Base-by-base conservation (phyloP, 768 basidiomycete species). In the Trametes elegans region DNA sequence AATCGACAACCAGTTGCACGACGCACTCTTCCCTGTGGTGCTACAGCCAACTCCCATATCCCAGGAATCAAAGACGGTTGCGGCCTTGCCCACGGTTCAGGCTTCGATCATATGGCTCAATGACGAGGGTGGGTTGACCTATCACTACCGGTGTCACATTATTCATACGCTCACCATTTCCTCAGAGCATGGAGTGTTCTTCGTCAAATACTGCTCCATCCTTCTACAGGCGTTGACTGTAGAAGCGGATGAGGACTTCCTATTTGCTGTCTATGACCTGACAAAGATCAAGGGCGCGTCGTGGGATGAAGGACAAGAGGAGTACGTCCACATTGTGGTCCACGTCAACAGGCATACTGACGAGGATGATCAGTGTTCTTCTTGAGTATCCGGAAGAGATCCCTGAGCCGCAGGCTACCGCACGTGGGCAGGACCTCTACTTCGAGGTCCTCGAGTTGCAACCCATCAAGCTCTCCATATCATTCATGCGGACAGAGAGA, bases 1-100 rank as follows among this genome's bases (percentile, higher is more conserved):
- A 68, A 81, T 98, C 55, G 97, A 99, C 73, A 99, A 98, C 66
- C 97, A 99, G 67, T 81, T 99, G 11, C 96, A 98, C 56, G 97
- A 98, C 54, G 95, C 93, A 16, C 67, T 95, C 11, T 99, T 87
- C 75, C 94, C 97, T 2, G 94, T 98, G 51, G 84, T 98, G 51
- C 76, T 98, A 39, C 96, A 98, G 66, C 96, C 97, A 0, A 93
- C 93, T 7, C 90, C 93, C 0, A 80, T 98, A 28, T 78, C 87
- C 7, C 88, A 84, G 64, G 84, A 91, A 58, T 81, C 81, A 0
- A 83, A 79, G 52, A 85, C 84, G 46, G 81, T 90, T 19, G 90
- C 88, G 21, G 85, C 90, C 3, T 81, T 91, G 49, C 96, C 97
- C 5, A 93, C 93, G 3, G 77, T 98, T 21, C 94, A 98, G 68